phyloP scores from a whole-genome alignment of 768 basidiomycete genomes.

The Cystobasidiopsis lactophilus region DNA sequence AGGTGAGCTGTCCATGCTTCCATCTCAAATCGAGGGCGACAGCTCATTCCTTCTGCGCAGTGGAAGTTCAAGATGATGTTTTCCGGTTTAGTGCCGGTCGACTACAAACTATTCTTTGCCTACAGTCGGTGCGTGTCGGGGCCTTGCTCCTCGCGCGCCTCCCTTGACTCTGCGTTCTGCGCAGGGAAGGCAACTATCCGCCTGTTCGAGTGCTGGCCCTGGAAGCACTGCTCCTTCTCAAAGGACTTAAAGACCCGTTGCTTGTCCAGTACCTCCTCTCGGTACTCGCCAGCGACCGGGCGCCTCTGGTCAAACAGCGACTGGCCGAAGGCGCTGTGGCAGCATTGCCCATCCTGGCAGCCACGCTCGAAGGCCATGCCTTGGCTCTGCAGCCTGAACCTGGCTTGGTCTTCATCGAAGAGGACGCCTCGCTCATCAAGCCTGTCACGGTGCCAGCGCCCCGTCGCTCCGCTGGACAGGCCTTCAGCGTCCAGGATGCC shows the following conservation, averaged over 20 bases:
- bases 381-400: slow-evolving; percentile 26
- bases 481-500: slow-evolving; percentile 38
- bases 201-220: slow-evolving; percentile 83
- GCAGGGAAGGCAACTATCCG: slow-evolving; percentile 81
- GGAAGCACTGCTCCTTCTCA: slow-evolving; percentile 64
- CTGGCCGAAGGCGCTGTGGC: slow-evolving; percentile 68
- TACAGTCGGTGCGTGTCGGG: slow-evolving; percentile 53
- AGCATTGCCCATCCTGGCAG: slow-evolving; percentile 60
- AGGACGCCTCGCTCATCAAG: slow-evolving; percentile 36
- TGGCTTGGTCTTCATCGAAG: slow-evolving; percentile 40
- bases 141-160: background rate
- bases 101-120: slow-evolving; percentile 56
- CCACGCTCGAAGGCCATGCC: slow-evolving; percentile 83
- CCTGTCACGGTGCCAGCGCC: slow-evolving; percentile 29
- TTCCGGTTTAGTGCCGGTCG: slow-evolving; percentile 54
- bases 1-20: slow-evolving; percentile 37
- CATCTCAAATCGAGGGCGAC: slow-evolving; percentile 12
- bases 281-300: slow-evolving; percentile 67
- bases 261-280: slow-evolving; percentile 69
- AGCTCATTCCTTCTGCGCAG: slow-evolving; percentile 30
- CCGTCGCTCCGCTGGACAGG: slow-evolving; percentile 24
- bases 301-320: slow-evolving; percentile 57
- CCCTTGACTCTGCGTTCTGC: slow-evolving; percentile 10
- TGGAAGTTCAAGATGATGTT: slow-evolving; percentile 58
- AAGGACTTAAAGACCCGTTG: slow-evolving; percentile 50